Evolutionary conservation across 176 grass and related monocot species (phyloP).

Genomic region (Cymbopogon citratus): DNA sequence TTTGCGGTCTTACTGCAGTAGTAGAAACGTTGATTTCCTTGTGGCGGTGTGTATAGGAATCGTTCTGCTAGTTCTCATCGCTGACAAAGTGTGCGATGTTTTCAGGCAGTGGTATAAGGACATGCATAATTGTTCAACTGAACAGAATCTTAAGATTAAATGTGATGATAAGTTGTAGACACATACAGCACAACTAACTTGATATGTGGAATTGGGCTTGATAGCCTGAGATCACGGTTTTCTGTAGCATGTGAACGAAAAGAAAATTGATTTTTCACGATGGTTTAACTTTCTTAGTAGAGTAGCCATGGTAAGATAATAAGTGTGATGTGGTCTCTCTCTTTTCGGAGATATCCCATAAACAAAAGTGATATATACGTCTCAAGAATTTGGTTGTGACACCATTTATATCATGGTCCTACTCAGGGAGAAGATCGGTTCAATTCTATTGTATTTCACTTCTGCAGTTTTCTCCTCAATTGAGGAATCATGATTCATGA

Average conservation of each 20-base stretch:
- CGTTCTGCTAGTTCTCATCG: neutral
- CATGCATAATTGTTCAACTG: neutral
- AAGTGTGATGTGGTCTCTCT: neutral
- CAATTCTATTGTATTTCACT: neutral
- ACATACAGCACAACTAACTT: neutral
- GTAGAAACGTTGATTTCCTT: neutral
- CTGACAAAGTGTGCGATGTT: neutral
- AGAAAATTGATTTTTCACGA: neutral
- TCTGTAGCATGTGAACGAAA: neutral
- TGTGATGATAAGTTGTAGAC: neutral
- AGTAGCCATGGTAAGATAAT: neutral
- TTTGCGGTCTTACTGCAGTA: neutral
- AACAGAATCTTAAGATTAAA: neutral
- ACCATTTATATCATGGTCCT: neutral
- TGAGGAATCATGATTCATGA: neutral
- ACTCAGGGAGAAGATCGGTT: neutral
- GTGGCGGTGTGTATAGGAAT: neutral
- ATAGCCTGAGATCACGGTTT: neutral
- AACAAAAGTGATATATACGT: no score
- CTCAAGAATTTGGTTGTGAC: neutral
- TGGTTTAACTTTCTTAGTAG: neutral
- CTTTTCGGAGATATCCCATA: no score
- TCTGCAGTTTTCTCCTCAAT: neutral
- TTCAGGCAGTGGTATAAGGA: neutral
- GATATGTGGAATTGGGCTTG: neutral